Conservation (phyloP, 345 rosid species). For the Populus alba region DNA sequence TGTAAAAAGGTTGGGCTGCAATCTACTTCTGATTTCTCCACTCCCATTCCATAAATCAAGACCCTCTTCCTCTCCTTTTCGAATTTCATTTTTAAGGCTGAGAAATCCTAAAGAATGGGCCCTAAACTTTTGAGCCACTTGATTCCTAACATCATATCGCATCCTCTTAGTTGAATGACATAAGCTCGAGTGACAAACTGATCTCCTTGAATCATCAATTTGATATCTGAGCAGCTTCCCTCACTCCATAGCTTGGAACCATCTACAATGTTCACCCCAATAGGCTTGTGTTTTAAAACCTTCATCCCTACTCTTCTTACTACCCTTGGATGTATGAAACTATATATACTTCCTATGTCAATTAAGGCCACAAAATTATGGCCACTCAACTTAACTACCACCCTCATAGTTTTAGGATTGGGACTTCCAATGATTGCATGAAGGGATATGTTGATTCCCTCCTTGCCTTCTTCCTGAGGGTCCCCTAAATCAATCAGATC, state of each 20-base stretch:
- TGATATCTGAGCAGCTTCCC: no score
- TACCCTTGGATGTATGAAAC: background rate
- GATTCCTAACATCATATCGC: background rate
- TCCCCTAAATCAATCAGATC: no score
- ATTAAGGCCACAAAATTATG: background rate
- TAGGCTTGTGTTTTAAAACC: background rate
- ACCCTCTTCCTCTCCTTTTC: rapidly evolving
- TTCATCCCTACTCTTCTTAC: background rate
- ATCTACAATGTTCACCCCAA: background rate
- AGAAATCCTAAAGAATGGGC: background rate
- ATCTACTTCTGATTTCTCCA: rapidly evolving
- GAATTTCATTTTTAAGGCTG: background rate
- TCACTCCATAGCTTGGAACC: background rate
- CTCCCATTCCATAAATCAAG: rapidly evolving
- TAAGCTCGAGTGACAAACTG: background rate
- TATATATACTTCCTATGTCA: background rate
- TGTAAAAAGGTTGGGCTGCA: background rate
- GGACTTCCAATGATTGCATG: background rate
- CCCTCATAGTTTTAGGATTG: background rate
- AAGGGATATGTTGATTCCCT: background rate
- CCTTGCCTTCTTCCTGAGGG: background rate
- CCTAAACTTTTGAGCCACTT: background rate
- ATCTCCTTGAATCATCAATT: background rate
- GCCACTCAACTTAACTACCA: no score
- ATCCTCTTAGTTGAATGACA: rapidly evolving